Conservation (phyloP, 345 rosid genomes). For the Raphanus sativus region DNA sequence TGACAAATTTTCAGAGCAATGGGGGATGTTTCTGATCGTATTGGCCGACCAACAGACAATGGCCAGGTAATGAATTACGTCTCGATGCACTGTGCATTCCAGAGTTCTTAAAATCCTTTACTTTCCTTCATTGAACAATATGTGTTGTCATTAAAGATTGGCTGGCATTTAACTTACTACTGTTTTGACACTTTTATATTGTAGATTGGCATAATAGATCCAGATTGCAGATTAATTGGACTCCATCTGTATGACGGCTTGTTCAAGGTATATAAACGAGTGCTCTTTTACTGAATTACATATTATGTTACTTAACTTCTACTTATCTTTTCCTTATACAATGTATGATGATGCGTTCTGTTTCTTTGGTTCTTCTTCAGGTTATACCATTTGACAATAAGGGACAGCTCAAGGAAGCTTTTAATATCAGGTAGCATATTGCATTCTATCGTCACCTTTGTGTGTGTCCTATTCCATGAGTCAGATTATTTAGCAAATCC, state of each 20-base stretch:
- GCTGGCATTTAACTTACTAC: conserved; percentile 1
- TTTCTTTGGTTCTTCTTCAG: conserved; percentile 42
- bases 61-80: conserved; percentile 65
- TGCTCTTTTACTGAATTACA: conserved; percentile 6
- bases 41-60: conserved; percentile 94
- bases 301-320: neutral
- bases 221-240: conserved; percentile 94
- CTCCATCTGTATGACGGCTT: conserved; percentile 97
- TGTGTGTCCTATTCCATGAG: conserved; percentile 20
- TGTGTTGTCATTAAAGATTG: neutral
- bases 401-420: conserved; percentile 98
- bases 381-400: conserved; percentile 98
- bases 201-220: conserved; percentile 62
- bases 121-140: neutral
- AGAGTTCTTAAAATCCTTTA: neutral
- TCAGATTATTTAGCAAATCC: neutral
- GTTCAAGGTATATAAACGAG: conserved; percentile 63
- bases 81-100: conserved; percentile 6
- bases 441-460: neutral
- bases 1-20: conserved; percentile 64
- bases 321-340: neutral
- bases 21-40: conserved; percentile 98
- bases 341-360: neutral
- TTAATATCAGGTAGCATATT: conserved; percentile 69
- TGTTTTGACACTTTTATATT: conserved; percentile 1